Conservation (phyloP, 768 basidiomycete species). For the Arthromyces matolae region DNA sequence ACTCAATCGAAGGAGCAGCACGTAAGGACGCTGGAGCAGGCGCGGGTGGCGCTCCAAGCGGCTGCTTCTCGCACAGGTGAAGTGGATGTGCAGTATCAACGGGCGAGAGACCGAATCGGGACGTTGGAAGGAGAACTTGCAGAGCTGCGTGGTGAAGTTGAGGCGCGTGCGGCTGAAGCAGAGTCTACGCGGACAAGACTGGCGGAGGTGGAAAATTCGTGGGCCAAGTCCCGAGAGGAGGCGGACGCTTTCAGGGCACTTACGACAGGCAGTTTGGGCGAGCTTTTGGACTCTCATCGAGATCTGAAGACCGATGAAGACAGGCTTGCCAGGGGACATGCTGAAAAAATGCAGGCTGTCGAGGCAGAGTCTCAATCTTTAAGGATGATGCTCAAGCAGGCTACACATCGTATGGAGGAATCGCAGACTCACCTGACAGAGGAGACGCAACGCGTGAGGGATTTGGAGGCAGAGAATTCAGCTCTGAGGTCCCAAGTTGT, state of each 20-base stretch:
- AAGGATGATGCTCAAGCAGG: constrained; percentile 77
- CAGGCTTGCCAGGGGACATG: constrained; percentile 66
- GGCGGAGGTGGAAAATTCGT: constrained; percentile 82
- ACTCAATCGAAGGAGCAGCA: constrained; percentile 74
- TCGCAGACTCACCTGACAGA: constrained; percentile 59
- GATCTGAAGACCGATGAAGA: constrained; percentile 85
- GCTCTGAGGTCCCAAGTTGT: constrained; percentile 69
- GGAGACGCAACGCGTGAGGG: constrained; percentile 62
- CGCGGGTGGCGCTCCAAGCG: constrained; percentile 70
- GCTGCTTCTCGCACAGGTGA: constrained; percentile 78
- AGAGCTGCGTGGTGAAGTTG: constrained; percentile 79
- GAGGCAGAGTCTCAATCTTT: constrained; percentile 75
- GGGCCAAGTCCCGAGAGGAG: constrained; percentile 90
- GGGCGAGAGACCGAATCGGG: constrained; percentile 63
- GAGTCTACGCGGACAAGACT: constrained; percentile 65
- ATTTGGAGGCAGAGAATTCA: constrained; percentile 61
- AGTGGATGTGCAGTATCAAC: constrained; percentile 68
- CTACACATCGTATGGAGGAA: constrained; percentile 67
- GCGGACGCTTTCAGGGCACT: constrained; percentile 85
- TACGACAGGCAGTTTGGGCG: constrained; percentile 82
- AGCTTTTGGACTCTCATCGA: constrained; percentile 84
- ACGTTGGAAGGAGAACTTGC: constrained; percentile 74
- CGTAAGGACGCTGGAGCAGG: constrained; percentile 82
- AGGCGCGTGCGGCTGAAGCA: constrained; percentile 67
- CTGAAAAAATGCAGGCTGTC: constrained; percentile 78